Percentiles rank a stretch among this genome's conserved stretches.
Evolutionary conservation across 2,329 filamentous ascomycete species (phyloP).

Genomic region (Penicillium sp.): DNA sequence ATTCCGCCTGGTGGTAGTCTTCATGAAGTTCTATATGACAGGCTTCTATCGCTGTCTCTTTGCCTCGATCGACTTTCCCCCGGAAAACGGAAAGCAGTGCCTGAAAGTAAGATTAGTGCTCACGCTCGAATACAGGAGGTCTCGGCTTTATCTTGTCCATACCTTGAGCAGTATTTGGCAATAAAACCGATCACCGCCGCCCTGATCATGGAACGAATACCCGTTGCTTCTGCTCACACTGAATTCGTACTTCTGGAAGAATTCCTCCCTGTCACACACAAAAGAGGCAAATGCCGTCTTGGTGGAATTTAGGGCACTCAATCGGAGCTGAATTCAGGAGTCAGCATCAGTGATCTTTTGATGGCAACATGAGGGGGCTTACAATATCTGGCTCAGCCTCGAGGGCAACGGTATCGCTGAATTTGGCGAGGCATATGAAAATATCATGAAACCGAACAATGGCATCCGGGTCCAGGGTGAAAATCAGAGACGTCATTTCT

Average conservation of each 20-base stretch:
- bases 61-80: constrained; percentile 57
- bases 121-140: background rate
- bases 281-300: constrained; percentile 66
- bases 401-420: constrained; percentile 63
- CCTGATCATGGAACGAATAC: constrained; percentile 10
- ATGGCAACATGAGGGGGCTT: constrained; percentile 18
- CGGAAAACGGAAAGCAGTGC: constrained; percentile 65
- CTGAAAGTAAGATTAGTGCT: constrained; percentile 14
- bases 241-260: constrained; percentile 63
- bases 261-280: constrained; percentile 53
- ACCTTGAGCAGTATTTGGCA: constrained; percentile 62
- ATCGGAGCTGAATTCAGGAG: constrained; percentile 50
- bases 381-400: constrained; percentile 62
- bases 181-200: constrained; percentile 49
- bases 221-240: constrained; percentile 26
- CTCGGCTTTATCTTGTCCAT: constrained; percentile 9
- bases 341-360: background rate
- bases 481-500: constrained; percentile 44
- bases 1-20: constrained; percentile 56
- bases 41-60: constrained; percentile 61
- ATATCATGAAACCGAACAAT: constrained; percentile 60
- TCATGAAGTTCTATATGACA: constrained; percentile 64
- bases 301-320: constrained; percentile 63
- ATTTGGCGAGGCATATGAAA: constrained; percentile 62
- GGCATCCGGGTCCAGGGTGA: constrained; percentile 59